These are phyloP conservation scores for Cylindrotheca fusiformis DNA, from an alignment of 108 stramenopile species.

Conservation along the genomic window DNA sequence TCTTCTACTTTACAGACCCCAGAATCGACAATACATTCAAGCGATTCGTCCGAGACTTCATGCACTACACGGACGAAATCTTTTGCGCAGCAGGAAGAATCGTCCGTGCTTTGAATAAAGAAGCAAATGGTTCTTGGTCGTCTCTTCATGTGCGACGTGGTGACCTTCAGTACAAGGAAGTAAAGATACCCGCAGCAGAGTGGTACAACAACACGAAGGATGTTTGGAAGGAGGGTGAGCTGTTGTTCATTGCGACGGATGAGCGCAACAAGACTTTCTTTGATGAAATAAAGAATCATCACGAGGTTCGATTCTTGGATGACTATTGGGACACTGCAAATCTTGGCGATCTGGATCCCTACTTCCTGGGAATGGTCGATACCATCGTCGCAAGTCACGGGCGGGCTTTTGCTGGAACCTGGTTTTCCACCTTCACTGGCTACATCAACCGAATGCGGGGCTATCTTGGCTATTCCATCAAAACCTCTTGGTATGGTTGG, in stretches of 20 bases:
- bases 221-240: conserved; percentile 44
- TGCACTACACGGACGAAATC: conserved; percentile 83
- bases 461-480: conserved; percentile 69
- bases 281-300: conserved; percentile 62
- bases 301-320: conserved; percentile 66
- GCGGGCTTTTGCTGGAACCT: conserved; percentile 81
- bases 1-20: conserved; percentile 80
- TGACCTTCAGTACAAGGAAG: conserved; percentile 75
- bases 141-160: conserved; percentile 74
- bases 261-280: conserved; percentile 81
- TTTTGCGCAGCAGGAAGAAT: conserved; percentile 83
- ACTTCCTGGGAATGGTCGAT: conserved; percentile 86
- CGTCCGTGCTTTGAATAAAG: conserved; percentile 59
- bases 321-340: conserved; percentile 57
- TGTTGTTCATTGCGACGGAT: conserved; percentile 81
- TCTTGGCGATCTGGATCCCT: conserved; percentile 41
- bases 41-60: conserved; percentile 78
- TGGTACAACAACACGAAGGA: conserved; percentile 66
- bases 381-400: conserved; percentile 78
- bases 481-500: conserved; percentile 53
- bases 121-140: conserved; percentile 50
- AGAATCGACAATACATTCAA: conserved; percentile 60
- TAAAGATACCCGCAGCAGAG: conserved; percentile 55
- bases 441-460: conserved; percentile 82
- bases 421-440: conserved; percentile 89